Evolutionary conservation across 164 flowering plant genomes (phyloP).

Genomic region (Magnolia sinica): DNA sequence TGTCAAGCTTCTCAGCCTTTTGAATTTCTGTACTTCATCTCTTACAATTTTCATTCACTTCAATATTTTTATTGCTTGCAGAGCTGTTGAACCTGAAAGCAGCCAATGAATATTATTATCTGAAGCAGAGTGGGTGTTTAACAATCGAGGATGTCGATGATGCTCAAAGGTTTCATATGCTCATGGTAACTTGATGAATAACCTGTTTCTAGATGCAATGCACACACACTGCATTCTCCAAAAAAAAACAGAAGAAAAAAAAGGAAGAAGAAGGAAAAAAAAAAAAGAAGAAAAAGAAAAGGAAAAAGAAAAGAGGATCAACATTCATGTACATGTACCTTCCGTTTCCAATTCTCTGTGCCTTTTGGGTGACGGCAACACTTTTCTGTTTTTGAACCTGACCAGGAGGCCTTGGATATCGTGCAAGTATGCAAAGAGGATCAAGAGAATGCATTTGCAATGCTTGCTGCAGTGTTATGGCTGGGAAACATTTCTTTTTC

Average conservation of each 20-base stretch:
- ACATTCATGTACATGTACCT: background rate
- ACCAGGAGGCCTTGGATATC: conserved; percentile 71
- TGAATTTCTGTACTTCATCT: background rate
- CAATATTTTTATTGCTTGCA: conserved; percentile 29
- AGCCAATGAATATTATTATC: conserved; percentile 67
- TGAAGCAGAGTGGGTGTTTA: conserved; percentile 75
- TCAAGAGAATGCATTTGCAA: conserved; percentile 63
- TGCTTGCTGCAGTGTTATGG: conserved; percentile 91
- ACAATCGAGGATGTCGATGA: conserved; percentile 69
- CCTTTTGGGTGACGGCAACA: background rate
- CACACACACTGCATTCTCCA: background rate
- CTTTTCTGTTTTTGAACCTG: conserved; percentile 4
- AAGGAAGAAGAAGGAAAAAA: background rate
- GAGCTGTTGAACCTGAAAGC: conserved; percentile 63
- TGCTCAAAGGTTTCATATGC: conserved; percentile 53
- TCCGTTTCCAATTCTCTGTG: background rate
- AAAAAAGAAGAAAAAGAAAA: background rate
- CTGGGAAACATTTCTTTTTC: conserved; percentile 83
- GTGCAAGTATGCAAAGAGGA: conserved; percentile 61
- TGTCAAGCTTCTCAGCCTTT: background rate
- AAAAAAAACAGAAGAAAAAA: background rate
- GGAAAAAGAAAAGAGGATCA: background rate
- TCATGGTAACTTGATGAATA: conserved; percentile 51
- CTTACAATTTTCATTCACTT: background rate
- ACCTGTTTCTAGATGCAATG: background rate